These are phyloP conservation scores for Fusarium sp. DNA, from an alignment of 2,329 filamentous ascomycete species.

Conservation along the genomic window DNA sequence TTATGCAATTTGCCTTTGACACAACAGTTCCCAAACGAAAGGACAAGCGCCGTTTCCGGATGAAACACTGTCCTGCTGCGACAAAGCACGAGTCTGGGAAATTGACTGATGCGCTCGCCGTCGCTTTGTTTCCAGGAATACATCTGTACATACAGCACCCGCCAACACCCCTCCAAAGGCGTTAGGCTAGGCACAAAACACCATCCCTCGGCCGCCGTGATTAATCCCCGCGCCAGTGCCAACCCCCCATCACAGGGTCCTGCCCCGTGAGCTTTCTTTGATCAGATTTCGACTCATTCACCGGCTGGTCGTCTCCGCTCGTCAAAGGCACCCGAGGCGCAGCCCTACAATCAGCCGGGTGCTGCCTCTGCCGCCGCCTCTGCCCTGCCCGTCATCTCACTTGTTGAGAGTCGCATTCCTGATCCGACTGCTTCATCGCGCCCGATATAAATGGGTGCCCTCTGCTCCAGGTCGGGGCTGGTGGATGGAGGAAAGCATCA, in stretches of 20 bases:
- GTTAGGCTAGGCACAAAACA: slow-evolving; percentile 21
- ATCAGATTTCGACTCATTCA: slow-evolving; percentile 28
- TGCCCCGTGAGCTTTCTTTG: slow-evolving; percentile 37
- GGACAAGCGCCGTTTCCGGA: not conserved
- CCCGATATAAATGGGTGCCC: slow-evolving; percentile 47
- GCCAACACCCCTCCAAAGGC: not conserved
- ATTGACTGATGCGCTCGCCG: too few relatives aligned
- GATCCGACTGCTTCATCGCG: not conserved
- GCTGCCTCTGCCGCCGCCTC: slow-evolving; percentile 19
- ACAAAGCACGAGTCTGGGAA: too few relatives aligned
- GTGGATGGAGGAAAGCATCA: slow-evolving; percentile 27
- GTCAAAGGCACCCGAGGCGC: slow-evolving; percentile 19
- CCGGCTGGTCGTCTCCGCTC: not conserved
- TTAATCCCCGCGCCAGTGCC: slow-evolving; percentile 31
- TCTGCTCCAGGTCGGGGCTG: slow-evolving; percentile 45
- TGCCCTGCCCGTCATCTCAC: slow-evolving; percentile 3
- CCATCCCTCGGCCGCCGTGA: slow-evolving; percentile 9
- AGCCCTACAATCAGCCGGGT: not conserved
- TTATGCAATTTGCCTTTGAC: too few relatives aligned
- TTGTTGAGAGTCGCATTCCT: not conserved
- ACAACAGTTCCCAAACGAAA: not conserved
- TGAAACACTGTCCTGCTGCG: too few relatives aligned
- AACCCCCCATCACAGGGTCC: slow-evolving; percentile 27
- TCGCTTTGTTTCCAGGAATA: not conserved
- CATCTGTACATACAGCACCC: not conserved